phyloP scores from a whole-genome alignment of 2,329 filamentous ascomycete species.

The Orbilia blumenaviensis region DNA sequence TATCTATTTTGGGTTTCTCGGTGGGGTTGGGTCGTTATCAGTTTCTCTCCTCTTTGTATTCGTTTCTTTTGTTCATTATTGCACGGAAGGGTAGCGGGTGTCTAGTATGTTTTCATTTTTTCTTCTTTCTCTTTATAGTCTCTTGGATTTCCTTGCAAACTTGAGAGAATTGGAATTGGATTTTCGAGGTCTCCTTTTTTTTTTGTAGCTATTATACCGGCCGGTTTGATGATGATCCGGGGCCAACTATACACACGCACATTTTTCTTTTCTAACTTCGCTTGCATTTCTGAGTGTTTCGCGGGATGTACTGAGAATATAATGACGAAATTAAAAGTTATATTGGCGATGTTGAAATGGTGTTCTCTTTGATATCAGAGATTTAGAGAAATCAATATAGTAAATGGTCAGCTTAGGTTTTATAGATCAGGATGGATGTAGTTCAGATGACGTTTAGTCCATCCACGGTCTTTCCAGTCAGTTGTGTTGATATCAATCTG shows the following conservation, averaged over 20 bases:
- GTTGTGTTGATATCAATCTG: constrained; percentile 12
- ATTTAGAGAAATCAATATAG: too few relatives aligned
- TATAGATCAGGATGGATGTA: too few relatives aligned
- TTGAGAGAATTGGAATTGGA: constrained; percentile 27
- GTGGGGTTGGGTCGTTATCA: constrained; percentile 36
- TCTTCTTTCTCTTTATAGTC: background rate
- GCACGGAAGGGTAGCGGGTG: constrained; percentile 51
- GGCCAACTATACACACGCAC: constrained; percentile 22
- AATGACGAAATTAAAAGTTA: constrained; percentile 2
- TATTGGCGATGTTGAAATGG: background rate
- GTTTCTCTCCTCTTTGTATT: constrained; percentile 5
- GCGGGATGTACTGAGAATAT: background rate
- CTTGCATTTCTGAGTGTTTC: constrained; percentile 4
- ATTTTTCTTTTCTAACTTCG: background rate
- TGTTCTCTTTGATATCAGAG: too few relatives aligned
- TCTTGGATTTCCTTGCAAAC: constrained; percentile 5
- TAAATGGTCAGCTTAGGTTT: too few relatives aligned
- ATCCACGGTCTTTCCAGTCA: background rate
- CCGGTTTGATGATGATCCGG: constrained; percentile 16
- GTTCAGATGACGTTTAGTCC: background rate
- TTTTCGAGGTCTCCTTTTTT: constrained; percentile 19
- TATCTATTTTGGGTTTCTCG: constrained; percentile 19
- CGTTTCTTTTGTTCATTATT: constrained; percentile 24
- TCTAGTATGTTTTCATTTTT: constrained; percentile 25
- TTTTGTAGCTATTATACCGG: constrained; percentile 29